Percentiles rank a stretch among this genome's conserved stretches.
These are phyloP conservation scores for Ceratobasidium sp. DNA, from an alignment of 1,284 basidiomycete species.

Conservation along the genomic window DNA sequence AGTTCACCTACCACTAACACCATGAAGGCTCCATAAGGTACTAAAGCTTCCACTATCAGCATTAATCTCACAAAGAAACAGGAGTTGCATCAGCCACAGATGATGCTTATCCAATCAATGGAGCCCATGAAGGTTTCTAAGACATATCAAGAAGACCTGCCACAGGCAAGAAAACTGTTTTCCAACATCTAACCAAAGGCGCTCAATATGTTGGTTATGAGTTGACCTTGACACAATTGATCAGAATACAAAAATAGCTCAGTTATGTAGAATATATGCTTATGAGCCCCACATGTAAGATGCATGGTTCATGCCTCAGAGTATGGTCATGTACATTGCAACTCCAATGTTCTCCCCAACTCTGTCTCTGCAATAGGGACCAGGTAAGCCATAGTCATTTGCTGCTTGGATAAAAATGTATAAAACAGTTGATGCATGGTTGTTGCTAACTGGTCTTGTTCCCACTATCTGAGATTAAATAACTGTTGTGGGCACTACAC, in stretches of 20 bases:
- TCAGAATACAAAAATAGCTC: not conserved
- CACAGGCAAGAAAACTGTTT: slow-evolving; percentile 58
- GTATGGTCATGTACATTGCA: slow-evolving; percentile 48
- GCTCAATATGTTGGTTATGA: slow-evolving; percentile 55
- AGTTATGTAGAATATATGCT: slow-evolving; percentile 29
- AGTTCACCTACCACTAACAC: not conserved
- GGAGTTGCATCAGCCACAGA: slow-evolving; percentile 62
- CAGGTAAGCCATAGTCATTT: slow-evolving; percentile 52
- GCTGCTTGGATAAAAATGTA: slow-evolving; percentile 54
- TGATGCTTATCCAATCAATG: slow-evolving; percentile 56
- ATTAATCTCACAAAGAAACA: slow-evolving; percentile 61
- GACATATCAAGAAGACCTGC: slow-evolving; percentile 60
- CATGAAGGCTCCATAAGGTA: slow-evolving; percentile 60
- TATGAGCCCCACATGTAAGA: slow-evolving; percentile 54
- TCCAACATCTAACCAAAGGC: slow-evolving; percentile 62
- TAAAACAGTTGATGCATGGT: slow-evolving; percentile 59
- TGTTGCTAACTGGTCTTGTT: slow-evolving; percentile 59
- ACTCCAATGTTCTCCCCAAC: slow-evolving; percentile 52
- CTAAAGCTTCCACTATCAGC: slow-evolving; percentile 58
- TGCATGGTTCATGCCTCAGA: slow-evolving; percentile 46
- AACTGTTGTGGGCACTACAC: slow-evolving; percentile 10
- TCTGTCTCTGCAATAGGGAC: slow-evolving; percentile 51
- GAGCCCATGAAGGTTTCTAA: slow-evolving; percentile 59
- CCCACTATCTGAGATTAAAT: slow-evolving; percentile 9
- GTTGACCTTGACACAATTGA: slow-evolving; percentile 18